Evolutionary conservation across 176 grass and related monocot species (phyloP).

Genomic region (Eremochloa ophiuroides): DNA sequence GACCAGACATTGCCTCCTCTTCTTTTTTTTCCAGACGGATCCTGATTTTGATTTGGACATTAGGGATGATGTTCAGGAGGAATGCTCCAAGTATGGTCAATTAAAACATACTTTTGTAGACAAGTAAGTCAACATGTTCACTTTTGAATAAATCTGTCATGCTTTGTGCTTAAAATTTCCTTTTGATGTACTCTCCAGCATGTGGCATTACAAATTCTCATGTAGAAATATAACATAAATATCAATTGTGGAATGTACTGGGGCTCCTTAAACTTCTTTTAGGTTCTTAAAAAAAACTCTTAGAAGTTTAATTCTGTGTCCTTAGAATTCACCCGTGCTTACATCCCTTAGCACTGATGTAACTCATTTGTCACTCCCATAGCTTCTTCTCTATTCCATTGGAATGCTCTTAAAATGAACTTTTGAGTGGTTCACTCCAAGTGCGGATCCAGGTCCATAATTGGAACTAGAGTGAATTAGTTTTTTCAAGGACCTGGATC

Average conservation of each 20-base stretch:
- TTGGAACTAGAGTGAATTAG: neutral
- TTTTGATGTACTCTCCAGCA: neutral
- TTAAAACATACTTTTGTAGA: constrained; percentile 74
- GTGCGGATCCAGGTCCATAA: neutral
- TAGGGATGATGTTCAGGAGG: constrained; percentile 71
- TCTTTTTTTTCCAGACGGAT: constrained; percentile 62
- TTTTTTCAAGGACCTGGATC: neutral
- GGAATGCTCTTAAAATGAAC: neutral
- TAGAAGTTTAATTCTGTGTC: neutral
- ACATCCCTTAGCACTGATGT: neutral
- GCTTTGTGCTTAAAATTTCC: neutral
- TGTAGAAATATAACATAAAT: neutral
- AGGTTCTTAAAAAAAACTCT: neutral
- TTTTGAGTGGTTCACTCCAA: neutral
- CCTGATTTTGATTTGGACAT: constrained; percentile 92
- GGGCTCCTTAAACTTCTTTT: neutral
- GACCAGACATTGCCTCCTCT: no score
- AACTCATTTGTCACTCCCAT: neutral
- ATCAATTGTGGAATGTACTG: neutral
- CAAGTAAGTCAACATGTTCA: constrained; percentile 46
- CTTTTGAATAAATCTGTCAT: neutral
- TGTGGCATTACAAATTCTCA: neutral
- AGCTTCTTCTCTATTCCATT: neutral
- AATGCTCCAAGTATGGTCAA: constrained; percentile 72
- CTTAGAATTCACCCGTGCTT: neutral